Evolutionary conservation across 2,329 filamentous ascomycete genomes (phyloP).

Genomic region (Pezicula carpinea): DNA sequence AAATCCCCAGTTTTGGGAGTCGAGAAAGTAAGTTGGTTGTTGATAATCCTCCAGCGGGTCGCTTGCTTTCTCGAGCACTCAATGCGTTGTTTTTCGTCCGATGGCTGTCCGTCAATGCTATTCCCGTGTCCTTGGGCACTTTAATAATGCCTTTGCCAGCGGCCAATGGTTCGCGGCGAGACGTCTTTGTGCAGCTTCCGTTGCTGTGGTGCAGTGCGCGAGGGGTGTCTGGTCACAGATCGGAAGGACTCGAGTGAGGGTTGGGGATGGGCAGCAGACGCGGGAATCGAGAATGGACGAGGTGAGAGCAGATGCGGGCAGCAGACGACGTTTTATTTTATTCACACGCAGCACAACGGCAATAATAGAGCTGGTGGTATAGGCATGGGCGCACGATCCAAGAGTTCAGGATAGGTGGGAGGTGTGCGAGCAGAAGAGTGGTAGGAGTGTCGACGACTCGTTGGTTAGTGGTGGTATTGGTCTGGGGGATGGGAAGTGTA

Average conservation of each 20-base stretch:
- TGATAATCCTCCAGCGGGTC: neutral
- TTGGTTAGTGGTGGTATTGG: neutral
- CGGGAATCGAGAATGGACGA: neutral
- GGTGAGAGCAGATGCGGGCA: conserved; percentile 1
- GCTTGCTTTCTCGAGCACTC: neutral
- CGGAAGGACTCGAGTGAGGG: no score
- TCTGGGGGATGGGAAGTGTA: neutral
- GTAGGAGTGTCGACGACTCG: neutral
- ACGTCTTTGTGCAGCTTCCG: no score
- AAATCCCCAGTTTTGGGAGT: neutral
- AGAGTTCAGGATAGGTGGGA: neutral
- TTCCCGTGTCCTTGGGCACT: no score
- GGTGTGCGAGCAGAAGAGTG: neutral
- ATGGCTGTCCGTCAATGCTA: neutral
- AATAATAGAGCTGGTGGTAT: neutral
- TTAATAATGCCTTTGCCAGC: no score
- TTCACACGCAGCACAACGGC: neutral
- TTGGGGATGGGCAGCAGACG: neutral
- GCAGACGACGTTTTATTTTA: conserved; percentile 1
- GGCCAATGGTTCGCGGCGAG: no score
- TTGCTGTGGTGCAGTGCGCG: no score
- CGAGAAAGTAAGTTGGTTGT: neutral
- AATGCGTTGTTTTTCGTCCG: neutral
- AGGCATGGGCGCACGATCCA: conserved; percentile 1
- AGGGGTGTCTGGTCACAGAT: no score